Evolutionary conservation across 257 asterid species (phyloP).

Genomic region (Echites panduratus): DNA sequence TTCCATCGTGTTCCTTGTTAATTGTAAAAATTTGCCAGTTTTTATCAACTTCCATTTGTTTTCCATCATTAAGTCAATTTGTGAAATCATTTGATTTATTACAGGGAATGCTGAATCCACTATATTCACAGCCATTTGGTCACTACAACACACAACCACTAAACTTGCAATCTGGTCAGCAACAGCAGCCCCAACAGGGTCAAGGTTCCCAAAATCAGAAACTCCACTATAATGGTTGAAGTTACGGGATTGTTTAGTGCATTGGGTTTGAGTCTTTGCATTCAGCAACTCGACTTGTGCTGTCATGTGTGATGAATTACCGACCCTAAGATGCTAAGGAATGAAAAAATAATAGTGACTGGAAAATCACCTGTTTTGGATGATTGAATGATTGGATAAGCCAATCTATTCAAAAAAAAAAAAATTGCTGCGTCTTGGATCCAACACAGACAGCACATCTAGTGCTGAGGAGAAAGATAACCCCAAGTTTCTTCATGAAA

Average conservation of each 20-base stretch:
- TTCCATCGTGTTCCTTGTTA: neutral
- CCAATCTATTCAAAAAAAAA: constrained; percentile 15
- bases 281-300: constrained; percentile 54
- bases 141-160: constrained; percentile 69
- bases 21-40: neutral
- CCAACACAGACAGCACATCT: constrained; percentile 34
- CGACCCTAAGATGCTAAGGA: constrained; percentile 34
- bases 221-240: constrained; percentile 70
- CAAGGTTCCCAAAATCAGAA: constrained; percentile 76
- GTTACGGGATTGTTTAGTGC: neutral
- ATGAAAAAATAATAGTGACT: constrained; percentile 27
- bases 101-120: constrained; percentile 71
- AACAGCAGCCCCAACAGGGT: constrained; percentile 39
- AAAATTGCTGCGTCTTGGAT: constrained; percentile 23
- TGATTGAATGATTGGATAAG: constrained; percentile 28
- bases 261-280: constrained; percentile 37
- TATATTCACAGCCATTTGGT: constrained; percentile 74
- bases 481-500: constrained; percentile 30
- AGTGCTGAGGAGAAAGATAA: constrained; percentile 35
- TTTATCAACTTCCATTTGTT: neutral
- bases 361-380: constrained; percentile 16
- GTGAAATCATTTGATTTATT: constrained; percentile 8
- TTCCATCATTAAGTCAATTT: neutral
- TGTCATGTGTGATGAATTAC: constrained; percentile 36
- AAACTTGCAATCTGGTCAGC: constrained; percentile 58